A percentile compares a stretch with the other conserved stretches of the same genome.
Evolutionary conservation across 306 rosid genomes (phyloP).

Genomic region (Spatholobus suberectus): DNA sequence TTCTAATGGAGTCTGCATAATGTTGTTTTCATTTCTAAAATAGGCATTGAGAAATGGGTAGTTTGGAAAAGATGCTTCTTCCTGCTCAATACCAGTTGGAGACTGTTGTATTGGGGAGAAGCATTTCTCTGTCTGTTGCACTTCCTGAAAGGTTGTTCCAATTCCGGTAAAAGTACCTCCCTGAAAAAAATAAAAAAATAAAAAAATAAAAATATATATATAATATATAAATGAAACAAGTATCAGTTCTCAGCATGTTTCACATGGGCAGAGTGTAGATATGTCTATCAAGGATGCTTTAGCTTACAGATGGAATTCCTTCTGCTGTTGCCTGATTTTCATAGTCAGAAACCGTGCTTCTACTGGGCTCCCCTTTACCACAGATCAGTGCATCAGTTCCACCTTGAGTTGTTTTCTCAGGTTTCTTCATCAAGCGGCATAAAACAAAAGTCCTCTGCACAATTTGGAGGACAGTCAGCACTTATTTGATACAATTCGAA

Average conservation of each 20-base stretch:
- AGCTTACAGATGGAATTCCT: slow-evolving; percentile 52
- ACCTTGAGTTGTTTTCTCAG: slow-evolving; percentile 37
- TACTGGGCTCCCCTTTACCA: slow-evolving; percentile 49
- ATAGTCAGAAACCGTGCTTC: slow-evolving; percentile 13
- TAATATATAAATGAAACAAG: not conserved
- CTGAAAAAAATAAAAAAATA: slow-evolving; percentile 49
- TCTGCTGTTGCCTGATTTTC: not conserved
- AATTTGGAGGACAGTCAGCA: slow-evolving; percentile 14
- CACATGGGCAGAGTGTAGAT: not conserved
- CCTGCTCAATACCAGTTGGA: not conserved
- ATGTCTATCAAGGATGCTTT: slow-evolving; percentile 5
- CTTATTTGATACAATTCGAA: not conserved
- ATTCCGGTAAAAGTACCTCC: not conserved
- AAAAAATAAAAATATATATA: no score
- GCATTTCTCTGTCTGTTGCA: not conserved
- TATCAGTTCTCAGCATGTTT: slow-evolving; percentile 10
- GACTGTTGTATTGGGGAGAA: not conserved
- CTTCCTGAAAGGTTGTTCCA: not conserved
- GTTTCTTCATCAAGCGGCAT: slow-evolving; percentile 53
- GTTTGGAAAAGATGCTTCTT: not conserved
- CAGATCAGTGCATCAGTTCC: not conserved
- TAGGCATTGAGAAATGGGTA: not conserved
- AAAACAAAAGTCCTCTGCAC: slow-evolving; percentile 60
- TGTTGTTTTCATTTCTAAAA: slow-evolving; percentile 1
- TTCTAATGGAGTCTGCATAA: not conserved